Evolutionary conservation across 331 rosid species (phyloP).

Genomic region (Telfairia occidentalis): DNA sequence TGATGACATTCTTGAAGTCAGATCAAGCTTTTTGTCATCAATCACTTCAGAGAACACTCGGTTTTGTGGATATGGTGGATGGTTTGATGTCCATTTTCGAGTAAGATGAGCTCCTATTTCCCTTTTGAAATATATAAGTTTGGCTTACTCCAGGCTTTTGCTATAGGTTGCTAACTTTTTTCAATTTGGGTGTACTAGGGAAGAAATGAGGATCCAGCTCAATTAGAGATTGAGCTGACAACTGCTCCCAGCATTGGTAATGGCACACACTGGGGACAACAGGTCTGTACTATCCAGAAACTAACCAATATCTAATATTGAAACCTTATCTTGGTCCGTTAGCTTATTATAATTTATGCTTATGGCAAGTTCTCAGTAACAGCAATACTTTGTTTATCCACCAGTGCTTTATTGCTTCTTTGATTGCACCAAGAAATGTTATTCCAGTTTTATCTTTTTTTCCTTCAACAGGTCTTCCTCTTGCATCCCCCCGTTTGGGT

Average conservation of each 20-base stretch:
- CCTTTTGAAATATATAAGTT: not conserved
- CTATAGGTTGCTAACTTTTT: slow-evolving; percentile 3
- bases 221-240: slow-evolving; percentile 61
- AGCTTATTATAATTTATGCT: not conserved
- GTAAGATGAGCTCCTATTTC: slow-evolving; percentile 33
- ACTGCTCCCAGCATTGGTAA: slow-evolving; percentile 69
- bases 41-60: slow-evolving; percentile 43
- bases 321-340: not conserved
- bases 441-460: not conserved
- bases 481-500: slow-evolving; percentile 52
- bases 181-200: slow-evolving; percentile 46
- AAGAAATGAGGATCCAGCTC: slow-evolving; percentile 76
- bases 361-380: not conserved
- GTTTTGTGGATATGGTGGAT: slow-evolving; percentile 79
- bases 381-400: not conserved
- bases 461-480: slow-evolving; percentile 59
- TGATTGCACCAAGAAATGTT: not conserved
- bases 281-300: slow-evolving; percentile 35
- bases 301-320: not conserved
- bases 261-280: slow-evolving; percentile 95
- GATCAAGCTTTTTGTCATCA: slow-evolving; percentile 41
- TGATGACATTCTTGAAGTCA: slow-evolving; percentile 65
- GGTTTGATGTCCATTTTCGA: slow-evolving; percentile 97
- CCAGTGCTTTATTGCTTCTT: not conserved
- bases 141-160: not conserved